These are phyloP conservation scores for Metrosideros polymorpha DNA, from an alignment of 441 rosid species.

Conservation along the genomic window DNA sequence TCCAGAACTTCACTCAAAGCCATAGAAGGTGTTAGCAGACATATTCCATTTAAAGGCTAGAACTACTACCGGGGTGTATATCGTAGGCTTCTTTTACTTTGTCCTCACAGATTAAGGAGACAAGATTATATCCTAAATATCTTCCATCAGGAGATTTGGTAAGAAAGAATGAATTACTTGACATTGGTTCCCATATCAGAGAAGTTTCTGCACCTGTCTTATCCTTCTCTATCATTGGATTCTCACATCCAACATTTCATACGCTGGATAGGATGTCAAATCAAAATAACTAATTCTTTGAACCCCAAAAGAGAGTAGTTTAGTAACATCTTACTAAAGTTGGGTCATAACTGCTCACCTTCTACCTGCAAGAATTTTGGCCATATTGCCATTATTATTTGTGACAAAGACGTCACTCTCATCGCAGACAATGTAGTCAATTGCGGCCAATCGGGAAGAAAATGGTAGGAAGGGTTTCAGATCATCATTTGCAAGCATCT, in stretches of 20 bases:
- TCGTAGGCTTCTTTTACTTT: background rate
- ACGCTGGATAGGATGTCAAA: background rate
- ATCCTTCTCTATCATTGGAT: background rate
- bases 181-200: background rate
- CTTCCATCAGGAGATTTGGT: background rate
- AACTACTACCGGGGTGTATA: background rate
- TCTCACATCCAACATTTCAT: background rate
- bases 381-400: conserved; percentile 97
- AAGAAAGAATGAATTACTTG: background rate
- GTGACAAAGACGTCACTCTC: conserved; percentile 94
- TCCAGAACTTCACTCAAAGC: too few species aligned
- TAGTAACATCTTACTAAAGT: background rate
- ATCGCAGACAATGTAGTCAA: conserved; percentile 86
- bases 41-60: background rate
- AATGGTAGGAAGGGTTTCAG: conserved; percentile 66
- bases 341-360: conserved; percentile 45
- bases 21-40: background rate
- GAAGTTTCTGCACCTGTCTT: background rate
- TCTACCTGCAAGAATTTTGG: conserved; percentile 95
- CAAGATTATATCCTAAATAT: background rate
- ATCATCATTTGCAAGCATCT: conserved; percentile 78
- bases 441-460: conserved; percentile 91
- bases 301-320: background rate
- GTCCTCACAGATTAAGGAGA: background rate
- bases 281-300: background rate